phyloP scores from a whole-genome alignment of 164 flowering plant genomes.

The Kalanchoe fedtschenkoi region DNA sequence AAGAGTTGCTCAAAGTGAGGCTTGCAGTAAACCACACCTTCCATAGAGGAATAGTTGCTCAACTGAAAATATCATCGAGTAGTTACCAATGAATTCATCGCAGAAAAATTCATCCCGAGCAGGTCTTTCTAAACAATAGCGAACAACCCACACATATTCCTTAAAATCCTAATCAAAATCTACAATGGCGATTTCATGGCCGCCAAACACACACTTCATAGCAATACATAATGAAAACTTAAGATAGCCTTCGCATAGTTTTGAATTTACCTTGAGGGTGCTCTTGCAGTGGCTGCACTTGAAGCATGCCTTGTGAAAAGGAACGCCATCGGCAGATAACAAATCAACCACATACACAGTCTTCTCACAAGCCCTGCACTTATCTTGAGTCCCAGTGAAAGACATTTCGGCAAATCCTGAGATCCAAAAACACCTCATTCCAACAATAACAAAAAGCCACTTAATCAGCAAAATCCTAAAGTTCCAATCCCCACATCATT shows the following conservation, averaged over 20 bases:
- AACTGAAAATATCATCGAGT: constrained; percentile 14
- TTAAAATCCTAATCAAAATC: background rate
- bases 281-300: constrained; percentile 93
- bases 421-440: no score
- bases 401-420: constrained; percentile 32
- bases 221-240: no score
- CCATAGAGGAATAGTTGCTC: constrained; percentile 71
- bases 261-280: constrained; percentile 52
- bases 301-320: constrained; percentile 85
- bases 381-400: constrained; percentile 80
- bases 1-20: constrained; percentile 66
- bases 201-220: no score
- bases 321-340: constrained; percentile 81
- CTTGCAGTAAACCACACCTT: constrained; percentile 61
- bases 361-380: constrained; percentile 90
- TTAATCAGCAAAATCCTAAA: no score
- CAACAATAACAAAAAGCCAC: no score
- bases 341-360: constrained; percentile 84
- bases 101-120: no score
- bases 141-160: no score
- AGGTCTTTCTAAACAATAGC: no score
- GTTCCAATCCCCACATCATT: no score
- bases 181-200: background rate
- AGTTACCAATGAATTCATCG: no score
- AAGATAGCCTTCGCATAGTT: no score